Conservation (phyloP, 1,284 basidiomycete species). For the Gomphus sp. region DNA sequence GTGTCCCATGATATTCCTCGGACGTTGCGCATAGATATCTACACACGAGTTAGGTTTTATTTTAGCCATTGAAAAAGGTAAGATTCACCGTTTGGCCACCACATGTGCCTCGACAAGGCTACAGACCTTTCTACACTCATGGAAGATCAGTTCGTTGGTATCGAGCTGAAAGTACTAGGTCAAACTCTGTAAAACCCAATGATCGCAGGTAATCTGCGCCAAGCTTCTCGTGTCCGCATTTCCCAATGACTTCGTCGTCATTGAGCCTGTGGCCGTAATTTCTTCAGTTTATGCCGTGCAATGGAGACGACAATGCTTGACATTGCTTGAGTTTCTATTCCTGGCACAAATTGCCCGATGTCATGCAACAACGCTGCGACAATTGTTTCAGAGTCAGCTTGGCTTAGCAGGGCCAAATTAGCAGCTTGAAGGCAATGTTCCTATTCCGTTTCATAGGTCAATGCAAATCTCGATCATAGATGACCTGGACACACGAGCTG, state of each 20-base stretch:
- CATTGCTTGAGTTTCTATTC: conserved; percentile 15
- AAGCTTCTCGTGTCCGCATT: conserved; percentile 18
- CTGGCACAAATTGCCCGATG: conserved; percentile 22
- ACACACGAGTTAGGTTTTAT: background rate
- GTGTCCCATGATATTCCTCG: conserved; percentile 16
- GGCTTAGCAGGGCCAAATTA: conserved; percentile 14
- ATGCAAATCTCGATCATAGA: background rate
- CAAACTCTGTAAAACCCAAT: conserved; percentile 17
- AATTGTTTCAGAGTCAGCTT: conserved; percentile 20
- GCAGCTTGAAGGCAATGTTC: conserved; percentile 21
- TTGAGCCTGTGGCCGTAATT: background rate
- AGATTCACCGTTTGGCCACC: conserved; percentile 18
- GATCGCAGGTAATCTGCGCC: conserved; percentile 19
- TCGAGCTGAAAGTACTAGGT: background rate
- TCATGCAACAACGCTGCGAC: conserved; percentile 24
- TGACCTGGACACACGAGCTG: conserved; percentile 1
- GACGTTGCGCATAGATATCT: conserved; percentile 15
- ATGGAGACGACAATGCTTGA: background rate
- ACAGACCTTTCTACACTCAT: conserved; percentile 15
- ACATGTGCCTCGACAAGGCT: conserved; percentile 21
- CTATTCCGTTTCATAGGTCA: conserved; percentile 14
- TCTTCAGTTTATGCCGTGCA: background rate
- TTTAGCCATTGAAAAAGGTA: background rate
- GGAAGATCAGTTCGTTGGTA: background rate
- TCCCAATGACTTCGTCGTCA: conserved; percentile 16